Conservation (phyloP, 31 red algal species). For the Endocladia muricata region DNA sequence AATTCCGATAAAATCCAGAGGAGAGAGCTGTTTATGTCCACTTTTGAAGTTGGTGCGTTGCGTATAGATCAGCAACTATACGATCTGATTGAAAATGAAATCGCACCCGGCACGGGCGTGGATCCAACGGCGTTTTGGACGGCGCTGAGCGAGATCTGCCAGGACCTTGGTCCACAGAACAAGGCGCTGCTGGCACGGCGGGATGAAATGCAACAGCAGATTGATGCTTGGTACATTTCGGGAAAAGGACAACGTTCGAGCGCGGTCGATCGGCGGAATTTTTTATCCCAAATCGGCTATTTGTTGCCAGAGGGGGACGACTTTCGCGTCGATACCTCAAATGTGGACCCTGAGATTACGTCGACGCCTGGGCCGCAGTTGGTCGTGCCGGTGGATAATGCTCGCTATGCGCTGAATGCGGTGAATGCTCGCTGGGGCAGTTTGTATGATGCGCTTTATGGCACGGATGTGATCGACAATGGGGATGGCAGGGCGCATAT, state of each 20-base stretch:
- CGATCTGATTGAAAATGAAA: not conserved
- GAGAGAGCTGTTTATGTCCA: not conserved
- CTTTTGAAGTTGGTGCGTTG: not conserved
- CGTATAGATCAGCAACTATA: not conserved
- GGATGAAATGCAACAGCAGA: not conserved
- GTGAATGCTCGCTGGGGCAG: conserved; percentile 18
- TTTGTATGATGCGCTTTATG: conserved; percentile 27
- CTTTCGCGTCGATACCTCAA: not conserved
- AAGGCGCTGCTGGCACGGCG: not conserved
- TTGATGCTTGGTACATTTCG: not conserved
- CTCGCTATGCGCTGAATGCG: conserved; percentile 18
- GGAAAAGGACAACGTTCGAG: not conserved
- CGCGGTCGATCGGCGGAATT: not conserved
- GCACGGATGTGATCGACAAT: not conserved
- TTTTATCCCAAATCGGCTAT: conserved; percentile 8
- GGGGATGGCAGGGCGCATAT: not conserved
- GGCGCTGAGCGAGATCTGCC: not conserved
- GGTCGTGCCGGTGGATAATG: conserved; percentile 14
- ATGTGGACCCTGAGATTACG: conserved; percentile 19
- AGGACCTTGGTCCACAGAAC: not conserved
- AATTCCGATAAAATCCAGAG: not conserved
- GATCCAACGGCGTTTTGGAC: not conserved
- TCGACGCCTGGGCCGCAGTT: conserved; percentile 2
- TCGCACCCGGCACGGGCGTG: not conserved
- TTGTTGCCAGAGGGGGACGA: not conserved